Percentiles rank a stretch among this genome's conserved stretches.
These are phyloP conservation scores for Magnolia changhungtana DNA, from an alignment of 164 flowering plant genomes.

Conservation along the genomic window DNA sequence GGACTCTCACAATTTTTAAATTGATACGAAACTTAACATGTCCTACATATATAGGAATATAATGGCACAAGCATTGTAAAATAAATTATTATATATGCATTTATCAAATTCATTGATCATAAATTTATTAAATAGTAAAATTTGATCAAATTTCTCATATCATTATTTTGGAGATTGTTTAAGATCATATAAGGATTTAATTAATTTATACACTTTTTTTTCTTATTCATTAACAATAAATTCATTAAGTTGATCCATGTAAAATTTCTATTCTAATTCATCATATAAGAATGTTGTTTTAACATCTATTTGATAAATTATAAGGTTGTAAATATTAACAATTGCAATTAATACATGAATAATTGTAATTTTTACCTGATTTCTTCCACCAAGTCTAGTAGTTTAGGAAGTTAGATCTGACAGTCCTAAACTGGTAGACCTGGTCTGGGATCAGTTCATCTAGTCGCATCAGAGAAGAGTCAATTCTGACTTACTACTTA, in stretches of 20 bases:
- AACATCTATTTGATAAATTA: background rate
- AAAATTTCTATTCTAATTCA: background rate
- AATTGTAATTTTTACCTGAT: background rate
- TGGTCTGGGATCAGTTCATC: no score
- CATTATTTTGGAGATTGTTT: background rate
- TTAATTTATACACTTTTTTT: background rate
- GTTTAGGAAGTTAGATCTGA: no score
- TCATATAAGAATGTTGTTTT: background rate
- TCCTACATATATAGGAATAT: background rate
- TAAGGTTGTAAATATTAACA: background rate
- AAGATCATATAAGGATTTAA: background rate
- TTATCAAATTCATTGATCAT: background rate
- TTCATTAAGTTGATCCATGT: background rate
- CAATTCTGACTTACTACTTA: no score
- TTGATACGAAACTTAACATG: background rate
- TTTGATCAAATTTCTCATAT: background rate
- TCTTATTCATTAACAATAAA: background rate
- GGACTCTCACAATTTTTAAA: background rate
- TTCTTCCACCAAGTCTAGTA: no score
- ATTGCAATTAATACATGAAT: background rate
- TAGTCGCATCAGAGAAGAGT: no score
- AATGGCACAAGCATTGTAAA: background rate
- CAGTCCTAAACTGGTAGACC: no score
- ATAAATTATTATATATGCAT: background rate
- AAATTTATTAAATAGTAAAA: background rate